These are phyloP conservation scores for Laetiporus sulphureus DNA, from an alignment of 1,284 basidiomycete genomes.

Conservation along the genomic window DNA sequence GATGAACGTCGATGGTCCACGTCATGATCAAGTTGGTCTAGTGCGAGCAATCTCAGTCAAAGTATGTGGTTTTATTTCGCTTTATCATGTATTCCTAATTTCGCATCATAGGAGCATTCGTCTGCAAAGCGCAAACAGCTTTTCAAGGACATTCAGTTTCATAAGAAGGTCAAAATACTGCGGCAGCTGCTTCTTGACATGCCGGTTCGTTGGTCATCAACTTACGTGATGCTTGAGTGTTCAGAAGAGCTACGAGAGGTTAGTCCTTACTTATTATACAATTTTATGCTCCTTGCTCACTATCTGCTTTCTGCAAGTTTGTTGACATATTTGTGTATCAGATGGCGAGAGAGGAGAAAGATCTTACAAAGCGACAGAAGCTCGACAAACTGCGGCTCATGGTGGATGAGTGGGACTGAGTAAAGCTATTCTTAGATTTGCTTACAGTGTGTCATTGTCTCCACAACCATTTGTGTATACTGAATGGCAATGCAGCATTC, in stretches of 20 bases:
- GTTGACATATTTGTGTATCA: slow-evolving; percentile 25
- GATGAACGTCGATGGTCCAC: too few relatives aligned
- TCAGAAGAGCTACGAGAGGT: neutral
- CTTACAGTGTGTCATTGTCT: slow-evolving; percentile 21
- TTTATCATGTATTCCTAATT: neutral
- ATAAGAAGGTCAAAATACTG: neutral
- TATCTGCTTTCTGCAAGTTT: slow-evolving; percentile 1
- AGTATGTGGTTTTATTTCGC: neutral
- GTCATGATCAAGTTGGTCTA: slow-evolving; percentile 4
- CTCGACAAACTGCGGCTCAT: slow-evolving; percentile 22
- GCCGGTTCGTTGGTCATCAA: slow-evolving; percentile 6
- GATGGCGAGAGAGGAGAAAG: slow-evolving; percentile 21
- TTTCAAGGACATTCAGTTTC: slow-evolving; percentile 2
- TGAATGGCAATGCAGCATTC: neutral
- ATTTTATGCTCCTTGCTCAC: neutral
- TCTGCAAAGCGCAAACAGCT: slow-evolving; percentile 6
- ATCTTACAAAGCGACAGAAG: slow-evolving; percentile 20
- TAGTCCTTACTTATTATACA: neutral
- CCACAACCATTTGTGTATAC: neutral
- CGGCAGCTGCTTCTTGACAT: slow-evolving; percentile 7
- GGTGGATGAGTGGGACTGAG: slow-evolving; percentile 26
- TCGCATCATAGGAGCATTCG: slow-evolving; percentile 4
- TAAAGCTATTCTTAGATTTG: slow-evolving; percentile 22
- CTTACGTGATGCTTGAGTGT: neutral
- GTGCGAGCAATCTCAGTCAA: slow-evolving; percentile 5